Percentiles rank a stretch among this genome's conserved stretches.
phyloP scores from a whole-genome alignment of 306 rosid species.

The Fragaria iinumae region DNA sequence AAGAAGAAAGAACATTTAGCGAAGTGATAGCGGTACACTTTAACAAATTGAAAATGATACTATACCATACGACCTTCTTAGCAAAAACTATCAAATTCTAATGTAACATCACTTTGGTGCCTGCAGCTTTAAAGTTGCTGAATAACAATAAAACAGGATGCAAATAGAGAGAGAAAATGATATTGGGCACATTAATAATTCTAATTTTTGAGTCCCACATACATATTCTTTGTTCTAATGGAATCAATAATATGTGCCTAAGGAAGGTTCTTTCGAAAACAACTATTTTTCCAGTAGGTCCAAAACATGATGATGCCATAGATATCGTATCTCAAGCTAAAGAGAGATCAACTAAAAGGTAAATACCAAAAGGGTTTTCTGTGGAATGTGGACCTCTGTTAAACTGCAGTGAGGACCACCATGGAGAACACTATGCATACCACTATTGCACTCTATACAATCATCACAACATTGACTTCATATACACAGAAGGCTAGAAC shows the following conservation, averaged over 20 bases:
- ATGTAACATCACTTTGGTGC: neutral
- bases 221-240: neutral
- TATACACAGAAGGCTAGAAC: conserved; percentile 11
- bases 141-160: conserved; percentile 26
- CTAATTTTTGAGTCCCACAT: neutral
- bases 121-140: neutral
- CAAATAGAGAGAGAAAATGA: conserved; percentile 2
- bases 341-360: conserved; percentile 19
- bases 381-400: conserved; percentile 23
- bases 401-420: conserved; percentile 20
- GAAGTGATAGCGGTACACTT: neutral
- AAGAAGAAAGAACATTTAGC: conserved; percentile 3
- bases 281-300: conserved; percentile 27
- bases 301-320: conserved; percentile 20
- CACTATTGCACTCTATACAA: conserved; percentile 23
- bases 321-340: conserved; percentile 21
- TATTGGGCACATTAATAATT: neutral
- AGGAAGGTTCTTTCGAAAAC: conserved; percentile 19
- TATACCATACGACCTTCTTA: neutral
- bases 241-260: conserved; percentile 19
- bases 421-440: neutral
- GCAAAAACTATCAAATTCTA: neutral
- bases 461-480: conserved; percentile 25
- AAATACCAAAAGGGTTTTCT: conserved; percentile 9
- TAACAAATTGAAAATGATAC: neutral